Evolutionary conservation across 306 rosid genomes (phyloP), one percentile per base, ranked within the genome.

Genomic region (Dalbergia oliveri): DNA sequence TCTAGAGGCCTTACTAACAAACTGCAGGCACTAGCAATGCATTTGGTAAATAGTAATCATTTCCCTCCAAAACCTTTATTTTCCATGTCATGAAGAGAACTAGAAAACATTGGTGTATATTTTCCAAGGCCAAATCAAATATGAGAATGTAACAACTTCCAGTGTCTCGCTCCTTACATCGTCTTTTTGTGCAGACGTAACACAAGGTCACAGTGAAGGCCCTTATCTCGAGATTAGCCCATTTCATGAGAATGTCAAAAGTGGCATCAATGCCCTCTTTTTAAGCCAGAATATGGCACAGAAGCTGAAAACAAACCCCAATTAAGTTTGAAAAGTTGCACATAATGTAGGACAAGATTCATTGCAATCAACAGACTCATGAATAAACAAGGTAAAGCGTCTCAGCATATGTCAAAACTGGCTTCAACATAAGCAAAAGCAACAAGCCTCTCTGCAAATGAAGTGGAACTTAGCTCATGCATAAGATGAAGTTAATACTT

Each of bases 231-330:
- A 94, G 74, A 94, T 92, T 59, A 92, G 91, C 81, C 92, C 98
- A 79, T 94, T 94, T 26, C 2, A 26, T 72, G 97, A 92, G 86
- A 92, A 94, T 68, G 97, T 89, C 85, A 94, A 73, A 64, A 97
- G 97, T 0, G 94, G 98, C 97, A 92, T 92, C 82, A 90, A 23
- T 76, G 92, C 97, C 69, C 97, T 90, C 86, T 92, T 94, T 78
- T 94, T 90, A 65, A 94, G 93, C 97, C 98, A 94, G 79, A 94
- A 94, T 81, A 94, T 94, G 89, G 98, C 91, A 83, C 97, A 94
- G 87, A 94, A 94, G 85, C 98, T 94, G 89, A 88, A 73, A 73
- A 37, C 69, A 81, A 43, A 69, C 49, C 65, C 66, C 45, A 11
- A 60, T 3, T 15, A 68, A 26, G 31, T 26, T 26, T 26, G 31